phyloP scores from a whole-genome alignment of 2,329 filamentous ascomycete species.

The Stachybotrys echinatus region DNA sequence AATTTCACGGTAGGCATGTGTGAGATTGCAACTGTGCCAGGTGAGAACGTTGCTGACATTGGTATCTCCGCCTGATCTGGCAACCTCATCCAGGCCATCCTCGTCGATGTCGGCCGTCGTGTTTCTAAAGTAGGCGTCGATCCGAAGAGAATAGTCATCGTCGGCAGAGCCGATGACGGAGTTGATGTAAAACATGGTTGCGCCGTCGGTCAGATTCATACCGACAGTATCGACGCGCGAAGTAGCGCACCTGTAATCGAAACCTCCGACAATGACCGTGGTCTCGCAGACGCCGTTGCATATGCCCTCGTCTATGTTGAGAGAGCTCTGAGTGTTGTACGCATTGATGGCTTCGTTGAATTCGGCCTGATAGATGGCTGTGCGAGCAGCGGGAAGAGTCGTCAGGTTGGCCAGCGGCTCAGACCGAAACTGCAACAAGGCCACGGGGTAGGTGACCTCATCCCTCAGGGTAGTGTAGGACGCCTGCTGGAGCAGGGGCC shows the following conservation, averaged over 20 bases:
- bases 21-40: background rate
- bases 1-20: background rate
- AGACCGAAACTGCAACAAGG: background rate
- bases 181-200: background rate
- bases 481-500: background rate
- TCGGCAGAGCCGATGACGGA: background rate
- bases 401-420: background rate
- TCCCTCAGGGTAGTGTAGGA: background rate
- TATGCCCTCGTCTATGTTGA: background rate
- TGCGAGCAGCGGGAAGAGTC: background rate
- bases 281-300: background rate
- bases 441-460: background rate
- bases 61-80: background rate
- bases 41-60: background rate
- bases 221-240: background rate
- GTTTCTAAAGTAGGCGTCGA: background rate
- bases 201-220: background rate
- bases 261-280: background rate
- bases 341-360: background rate
- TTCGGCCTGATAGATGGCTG: background rate
- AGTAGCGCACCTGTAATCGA: background rate
- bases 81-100: background rate
- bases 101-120: background rate
- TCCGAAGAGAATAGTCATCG: background rate
- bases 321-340: background rate